phyloP scores from a whole-genome alignment of 139 green algal genomes.

The Closterium sp. region DNA sequence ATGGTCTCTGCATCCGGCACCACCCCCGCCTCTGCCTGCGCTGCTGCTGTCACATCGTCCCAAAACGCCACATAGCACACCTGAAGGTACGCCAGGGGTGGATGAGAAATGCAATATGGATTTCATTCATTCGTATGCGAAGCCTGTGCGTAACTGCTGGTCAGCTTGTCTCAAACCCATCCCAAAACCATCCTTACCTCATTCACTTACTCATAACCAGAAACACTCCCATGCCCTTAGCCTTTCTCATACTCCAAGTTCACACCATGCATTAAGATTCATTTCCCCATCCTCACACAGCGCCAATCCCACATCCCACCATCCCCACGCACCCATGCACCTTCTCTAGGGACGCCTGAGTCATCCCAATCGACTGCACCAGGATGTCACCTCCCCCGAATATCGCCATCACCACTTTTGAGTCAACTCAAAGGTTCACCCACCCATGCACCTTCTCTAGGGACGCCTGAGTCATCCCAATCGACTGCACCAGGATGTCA shows the following conservation, averaged over 20 bases:
- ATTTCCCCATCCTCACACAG: too few relatives aligned
- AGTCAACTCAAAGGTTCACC: too few relatives aligned
- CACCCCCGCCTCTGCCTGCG: neutral
- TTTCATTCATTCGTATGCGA: too few relatives aligned
- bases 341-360: constrained; percentile 9
- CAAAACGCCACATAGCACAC: constrained; percentile 40
- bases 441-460: too few relatives aligned
- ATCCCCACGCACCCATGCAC: neutral
- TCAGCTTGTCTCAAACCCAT: too few relatives aligned
- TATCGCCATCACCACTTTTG: too few relatives aligned
- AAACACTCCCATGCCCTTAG: neutral
- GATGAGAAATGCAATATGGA: neutral
- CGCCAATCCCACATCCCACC: too few relatives aligned
- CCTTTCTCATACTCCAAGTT: neutral
- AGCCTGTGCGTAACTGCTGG: too few relatives aligned
- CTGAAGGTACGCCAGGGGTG: neutral
- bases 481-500: too few relatives aligned
- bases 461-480: too few relatives aligned
- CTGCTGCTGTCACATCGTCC: constrained; percentile 23
- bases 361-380: constrained; percentile 27
- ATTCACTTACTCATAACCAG: neutral
- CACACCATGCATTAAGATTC: neutral
- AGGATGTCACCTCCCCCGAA: constrained; percentile 17
- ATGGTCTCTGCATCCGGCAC: neutral
- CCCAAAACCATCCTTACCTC: too few relatives aligned